Conservation (phyloP, 306 rosid species). For the Castanea mollissima region DNA sequence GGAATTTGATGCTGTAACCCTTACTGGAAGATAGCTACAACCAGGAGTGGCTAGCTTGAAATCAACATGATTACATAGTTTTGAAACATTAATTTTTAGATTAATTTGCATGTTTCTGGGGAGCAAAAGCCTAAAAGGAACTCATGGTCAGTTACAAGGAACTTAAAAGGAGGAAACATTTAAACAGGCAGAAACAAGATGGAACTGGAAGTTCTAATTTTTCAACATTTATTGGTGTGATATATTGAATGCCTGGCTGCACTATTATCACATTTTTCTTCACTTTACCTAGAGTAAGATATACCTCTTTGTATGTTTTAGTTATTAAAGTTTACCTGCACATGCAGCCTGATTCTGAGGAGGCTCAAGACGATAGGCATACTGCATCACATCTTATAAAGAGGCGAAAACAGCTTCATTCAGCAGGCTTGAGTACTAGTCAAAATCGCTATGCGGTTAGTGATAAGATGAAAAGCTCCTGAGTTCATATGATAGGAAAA, state of each 20-base stretch:
- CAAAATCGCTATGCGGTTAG: conserved; percentile 35
- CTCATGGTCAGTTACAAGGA: neutral
- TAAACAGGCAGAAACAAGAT: neutral
- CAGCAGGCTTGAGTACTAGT: conserved; percentile 32
- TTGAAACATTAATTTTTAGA: neutral
- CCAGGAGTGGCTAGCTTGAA: neutral
- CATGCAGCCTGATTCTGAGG: conserved; percentile 56
- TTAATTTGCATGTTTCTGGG: neutral
- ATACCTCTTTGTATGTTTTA: neutral
- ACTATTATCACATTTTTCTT: neutral
- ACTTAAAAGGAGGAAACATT: neutral
- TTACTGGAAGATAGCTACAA: neutral
- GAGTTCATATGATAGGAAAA: neutral
- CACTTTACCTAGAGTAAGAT: neutral
- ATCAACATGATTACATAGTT: neutral
- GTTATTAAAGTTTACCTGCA: neutral
- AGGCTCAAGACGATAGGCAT: conserved; percentile 50
- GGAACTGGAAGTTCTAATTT: neutral
- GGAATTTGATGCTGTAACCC: neutral
- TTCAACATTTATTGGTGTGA: neutral
- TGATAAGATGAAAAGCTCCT: conserved; percentile 21
- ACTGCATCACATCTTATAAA: conserved; percentile 62
- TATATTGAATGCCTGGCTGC: neutral
- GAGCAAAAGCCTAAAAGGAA: neutral
- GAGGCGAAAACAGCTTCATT: conserved; percentile 79